Evolutionary conservation across 345 rosid genomes (phyloP).

Genomic region (Iberis pinnata): DNA sequence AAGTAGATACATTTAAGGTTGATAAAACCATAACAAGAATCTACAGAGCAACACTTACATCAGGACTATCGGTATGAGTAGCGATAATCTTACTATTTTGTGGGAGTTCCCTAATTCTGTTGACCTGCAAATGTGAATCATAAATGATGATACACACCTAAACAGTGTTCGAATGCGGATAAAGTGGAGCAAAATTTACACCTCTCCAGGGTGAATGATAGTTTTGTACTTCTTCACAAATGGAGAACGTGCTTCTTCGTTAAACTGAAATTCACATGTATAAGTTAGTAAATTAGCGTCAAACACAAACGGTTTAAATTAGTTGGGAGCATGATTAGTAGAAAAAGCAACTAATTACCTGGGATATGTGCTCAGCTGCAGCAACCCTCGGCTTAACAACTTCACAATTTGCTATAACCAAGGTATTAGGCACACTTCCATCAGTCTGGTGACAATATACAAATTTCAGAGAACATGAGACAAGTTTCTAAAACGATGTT

Average conservation of each 20-base stretch:
- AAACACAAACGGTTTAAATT: not conserved
- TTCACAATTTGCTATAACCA: slow-evolving; percentile 75
- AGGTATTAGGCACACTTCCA: slow-evolving; percentile 81
- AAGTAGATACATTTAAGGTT: not conserved
- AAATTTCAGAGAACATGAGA: not conserved
- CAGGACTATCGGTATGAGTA: slow-evolving; percentile 99
- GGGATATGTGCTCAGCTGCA: slow-evolving; percentile 82
- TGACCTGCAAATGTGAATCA: slow-evolving; percentile 52
- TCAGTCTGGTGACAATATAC: slow-evolving; percentile 47
- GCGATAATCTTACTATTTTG: slow-evolving; percentile 91
- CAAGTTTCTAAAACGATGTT: slow-evolving; percentile 1
- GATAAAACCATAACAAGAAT: slow-evolving; percentile 2
- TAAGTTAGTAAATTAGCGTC: slow-evolving; percentile 7
- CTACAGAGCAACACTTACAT: slow-evolving; percentile 40
- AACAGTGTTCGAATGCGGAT: not conserved
- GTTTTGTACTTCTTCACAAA: slow-evolving; percentile 98
- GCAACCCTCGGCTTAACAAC: slow-evolving; percentile 84
- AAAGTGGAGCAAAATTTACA: slow-evolving; percentile 21
- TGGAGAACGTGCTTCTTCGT: slow-evolving; percentile 98
- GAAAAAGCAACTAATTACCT: slow-evolving; percentile 32
- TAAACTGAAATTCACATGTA: slow-evolving; percentile 52
- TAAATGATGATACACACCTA: not conserved
- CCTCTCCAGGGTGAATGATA: slow-evolving; percentile 99
- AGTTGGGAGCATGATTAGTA: not conserved
- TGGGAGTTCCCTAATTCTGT: slow-evolving; percentile 96